These are phyloP conservation scores for Saxispiralis lemnorum DNA, from an alignment of 495 filamentous ascomycete genomes.

Conservation along the genomic window DNA sequence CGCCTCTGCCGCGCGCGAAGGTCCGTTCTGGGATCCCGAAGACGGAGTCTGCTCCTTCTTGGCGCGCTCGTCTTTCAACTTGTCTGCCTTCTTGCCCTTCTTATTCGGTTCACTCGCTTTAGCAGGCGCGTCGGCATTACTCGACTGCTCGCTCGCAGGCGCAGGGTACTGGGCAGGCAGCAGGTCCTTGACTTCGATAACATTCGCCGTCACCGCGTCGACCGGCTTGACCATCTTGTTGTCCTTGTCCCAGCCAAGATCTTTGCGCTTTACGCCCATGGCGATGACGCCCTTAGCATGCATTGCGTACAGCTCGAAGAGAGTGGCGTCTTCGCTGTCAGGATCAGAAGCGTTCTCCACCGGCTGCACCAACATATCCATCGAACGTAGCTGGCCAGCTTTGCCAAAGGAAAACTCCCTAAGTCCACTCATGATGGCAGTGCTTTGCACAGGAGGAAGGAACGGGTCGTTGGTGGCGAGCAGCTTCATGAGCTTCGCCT, in stretches of 20 bases:
- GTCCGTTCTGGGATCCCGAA: conserved; percentile 21
- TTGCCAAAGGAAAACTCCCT: conserved; percentile 82
- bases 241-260: conserved; percentile 76
- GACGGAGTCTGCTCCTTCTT: conserved; percentile 28
- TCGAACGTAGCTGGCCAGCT: conserved; percentile 73
- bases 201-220: conserved; percentile 52
- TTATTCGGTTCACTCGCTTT: conserved; percentile 25
- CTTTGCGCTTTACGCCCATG: conserved; percentile 62
- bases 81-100: conserved; percentile 20
- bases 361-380: conserved; percentile 61
- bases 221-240: conserved; percentile 62
- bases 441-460: conserved; percentile 72
- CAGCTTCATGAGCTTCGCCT: conserved; percentile 67
- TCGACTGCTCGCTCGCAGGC: conserved; percentile 27
- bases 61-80: conserved; percentile 19
- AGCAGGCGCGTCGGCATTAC: conserved; percentile 4
- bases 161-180: conserved; percentile 18
- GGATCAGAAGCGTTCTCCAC: conserved; percentile 31
- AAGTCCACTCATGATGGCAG: conserved; percentile 87
- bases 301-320: conserved; percentile 94
- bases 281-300: conserved; percentile 89
- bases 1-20: not conserved
- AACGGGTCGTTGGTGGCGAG: conserved; percentile 52
- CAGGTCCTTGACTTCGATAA: conserved; percentile 36
- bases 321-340: conserved; percentile 38